A percentile compares a stretch with the other conserved stretches of the same genome.
These are phyloP conservation scores for Fusarium xyrophilum DNA, from an alignment of 2,329 filamentous ascomycete species.

Conservation along the genomic window DNA sequence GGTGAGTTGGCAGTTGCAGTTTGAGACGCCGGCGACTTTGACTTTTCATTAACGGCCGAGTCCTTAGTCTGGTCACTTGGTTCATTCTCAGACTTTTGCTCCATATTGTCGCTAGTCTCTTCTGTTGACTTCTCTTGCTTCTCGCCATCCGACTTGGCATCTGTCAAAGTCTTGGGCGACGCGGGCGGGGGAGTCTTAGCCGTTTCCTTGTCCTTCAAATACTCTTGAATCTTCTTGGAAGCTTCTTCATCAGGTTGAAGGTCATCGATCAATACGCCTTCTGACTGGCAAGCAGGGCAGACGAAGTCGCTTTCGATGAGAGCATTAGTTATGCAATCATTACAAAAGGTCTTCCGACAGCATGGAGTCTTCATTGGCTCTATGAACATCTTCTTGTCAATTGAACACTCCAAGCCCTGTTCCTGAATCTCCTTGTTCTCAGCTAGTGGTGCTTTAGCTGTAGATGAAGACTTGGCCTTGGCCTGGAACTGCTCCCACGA, in stretches of 20 bases:
- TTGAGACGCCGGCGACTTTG: constrained; percentile 46
- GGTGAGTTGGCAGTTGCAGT: constrained; percentile 39
- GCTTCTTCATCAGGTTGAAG: constrained; percentile 82
- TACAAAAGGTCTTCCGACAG: constrained; percentile 98
- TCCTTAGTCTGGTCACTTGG: constrained; percentile 27
- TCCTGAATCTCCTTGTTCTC: constrained; percentile 88
- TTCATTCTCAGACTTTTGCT: constrained; percentile 46
- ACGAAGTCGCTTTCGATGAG: constrained; percentile 98
- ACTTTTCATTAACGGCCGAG: constrained; percentile 42
- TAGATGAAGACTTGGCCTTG: constrained; percentile 86
- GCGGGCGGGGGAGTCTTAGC: constrained; percentile 52
- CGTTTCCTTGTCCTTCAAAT: constrained; percentile 64
- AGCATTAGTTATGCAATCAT: constrained; percentile 99
- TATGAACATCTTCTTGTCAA: constrained; percentile 98
- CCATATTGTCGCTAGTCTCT: constrained; percentile 50
- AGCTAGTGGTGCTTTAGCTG: constrained; percentile 77
- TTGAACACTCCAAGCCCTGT: constrained; percentile 86
- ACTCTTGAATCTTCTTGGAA: constrained; percentile 78
- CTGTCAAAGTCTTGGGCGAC: constrained; percentile 42
- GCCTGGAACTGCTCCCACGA: constrained; percentile 98
- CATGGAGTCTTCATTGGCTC: constrained; percentile 99
- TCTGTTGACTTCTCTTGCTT: constrained; percentile 40
- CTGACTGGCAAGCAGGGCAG: constrained; percentile 89
- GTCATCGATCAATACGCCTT: constrained; percentile 92
- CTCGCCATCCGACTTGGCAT: constrained; percentile 30